These are phyloP conservation scores for Beauveria varroae DNA, from an alignment of 2,329 filamentous ascomycete genomes.

Conservation along the genomic window DNA sequence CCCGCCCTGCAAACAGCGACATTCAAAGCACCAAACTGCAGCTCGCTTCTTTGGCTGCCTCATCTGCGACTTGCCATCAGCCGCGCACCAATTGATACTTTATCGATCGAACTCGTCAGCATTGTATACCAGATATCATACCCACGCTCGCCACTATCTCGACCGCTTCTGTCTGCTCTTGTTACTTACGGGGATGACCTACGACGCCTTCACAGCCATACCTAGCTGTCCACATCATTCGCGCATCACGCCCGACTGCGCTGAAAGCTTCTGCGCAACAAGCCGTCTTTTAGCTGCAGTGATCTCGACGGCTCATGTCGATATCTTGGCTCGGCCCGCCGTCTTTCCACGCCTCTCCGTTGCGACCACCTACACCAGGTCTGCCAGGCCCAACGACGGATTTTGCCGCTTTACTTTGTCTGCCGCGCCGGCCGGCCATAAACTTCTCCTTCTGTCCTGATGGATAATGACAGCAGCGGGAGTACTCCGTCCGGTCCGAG, in stretches of 20 bases:
- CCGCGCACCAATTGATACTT: background rate
- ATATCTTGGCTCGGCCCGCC: background rate
- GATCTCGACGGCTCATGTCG: background rate
- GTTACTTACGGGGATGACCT: background rate
- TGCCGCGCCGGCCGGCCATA: background rate
- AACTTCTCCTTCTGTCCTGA: slow-evolving; percentile 11
- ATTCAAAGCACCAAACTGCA: background rate
- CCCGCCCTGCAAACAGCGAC: slow-evolving; percentile 1
- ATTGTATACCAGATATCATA: background rate
- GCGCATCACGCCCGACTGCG: background rate
- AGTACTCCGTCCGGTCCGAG: slow-evolving; percentile 22
- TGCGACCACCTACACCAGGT: background rate
- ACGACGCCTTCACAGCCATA: background rate
- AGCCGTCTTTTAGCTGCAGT: background rate
- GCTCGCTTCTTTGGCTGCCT: background rate
- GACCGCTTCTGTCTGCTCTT: no score
- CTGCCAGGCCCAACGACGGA: background rate
- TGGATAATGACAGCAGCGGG: slow-evolving; percentile 26
- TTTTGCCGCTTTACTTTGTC: background rate
- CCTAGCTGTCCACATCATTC: background rate
- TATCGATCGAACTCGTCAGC: background rate
- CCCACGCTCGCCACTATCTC: background rate
- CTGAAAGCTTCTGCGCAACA: background rate
- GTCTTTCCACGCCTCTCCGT: background rate
- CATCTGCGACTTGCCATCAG: background rate